These are phyloP conservation scores for Cordyceps tenuipes DNA, from an alignment of 2,329 filamentous ascomycete genomes.

Conservation along the genomic window DNA sequence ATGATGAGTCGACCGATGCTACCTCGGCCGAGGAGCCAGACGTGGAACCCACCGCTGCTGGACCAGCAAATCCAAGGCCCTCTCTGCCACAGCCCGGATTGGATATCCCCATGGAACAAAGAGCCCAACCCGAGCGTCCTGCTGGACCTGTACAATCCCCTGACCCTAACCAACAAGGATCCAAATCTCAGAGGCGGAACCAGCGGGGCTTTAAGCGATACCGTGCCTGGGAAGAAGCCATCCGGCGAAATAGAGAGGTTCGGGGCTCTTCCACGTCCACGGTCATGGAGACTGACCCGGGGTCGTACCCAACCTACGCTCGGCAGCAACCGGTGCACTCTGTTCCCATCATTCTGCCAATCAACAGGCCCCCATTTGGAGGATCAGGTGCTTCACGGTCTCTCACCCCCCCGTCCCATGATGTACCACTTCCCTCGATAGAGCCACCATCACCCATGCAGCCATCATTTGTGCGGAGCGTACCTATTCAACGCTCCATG, in stretches of 20 bases:
- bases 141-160: neutral
- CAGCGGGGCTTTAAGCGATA: constrained; percentile 41
- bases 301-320: neutral
- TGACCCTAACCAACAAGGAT: neutral
- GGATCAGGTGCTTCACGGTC: neutral
- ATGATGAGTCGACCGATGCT: constrained; percentile 26
- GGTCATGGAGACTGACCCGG: neutral
- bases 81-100: neutral
- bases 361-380: neutral
- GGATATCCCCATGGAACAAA: neutral
- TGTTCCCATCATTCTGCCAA: neutral
- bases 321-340: neutral
- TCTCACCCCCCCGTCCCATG: constrained; percentile 22
- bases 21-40: constrained; percentile 20
- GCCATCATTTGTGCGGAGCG: constrained; percentile 27
- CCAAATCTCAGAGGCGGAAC: constrained; percentile 18
- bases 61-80: neutral
- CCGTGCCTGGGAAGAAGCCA: constrained; percentile 34
- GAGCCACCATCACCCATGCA: constrained; percentile 33
- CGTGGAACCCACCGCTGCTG: neutral
- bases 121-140: neutral
- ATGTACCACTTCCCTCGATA: constrained; percentile 39
- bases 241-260: constrained; percentile 22
- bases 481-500: constrained; percentile 22
- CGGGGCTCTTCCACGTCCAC: neutral